phyloP scores from a whole-genome alignment of 345 rosid genomes.

The Angophora floribunda region DNA sequence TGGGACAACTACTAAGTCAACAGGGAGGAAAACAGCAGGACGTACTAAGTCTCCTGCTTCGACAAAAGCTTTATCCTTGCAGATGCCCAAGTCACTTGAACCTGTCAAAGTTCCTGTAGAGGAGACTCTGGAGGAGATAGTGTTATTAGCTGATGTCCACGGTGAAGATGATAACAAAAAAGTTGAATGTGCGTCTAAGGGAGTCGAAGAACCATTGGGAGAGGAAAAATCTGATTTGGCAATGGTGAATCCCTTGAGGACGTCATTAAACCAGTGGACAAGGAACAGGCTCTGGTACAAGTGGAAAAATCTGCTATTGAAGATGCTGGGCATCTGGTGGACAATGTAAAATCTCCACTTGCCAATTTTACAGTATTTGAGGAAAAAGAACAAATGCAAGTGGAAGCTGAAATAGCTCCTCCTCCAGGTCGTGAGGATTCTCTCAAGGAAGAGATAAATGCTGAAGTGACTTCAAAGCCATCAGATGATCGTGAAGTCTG shows the following conservation, averaged over 20 bases:
- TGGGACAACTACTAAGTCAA: conserved; percentile 4
- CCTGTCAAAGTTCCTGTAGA: conserved; percentile 2
- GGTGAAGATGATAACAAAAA: neutral
- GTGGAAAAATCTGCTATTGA: conserved; percentile 1
- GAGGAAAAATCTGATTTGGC: neutral
- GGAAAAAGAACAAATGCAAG: neutral
- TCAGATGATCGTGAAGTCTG: neutral
- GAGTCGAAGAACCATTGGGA: neutral
- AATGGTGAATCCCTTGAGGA: neutral
- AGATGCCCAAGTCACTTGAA: conserved; percentile 3
- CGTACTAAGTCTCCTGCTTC: conserved; percentile 10
- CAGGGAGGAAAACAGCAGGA: conserved; percentile 15
- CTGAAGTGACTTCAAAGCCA: neutral
- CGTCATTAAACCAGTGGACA: neutral
- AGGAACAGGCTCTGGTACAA: neutral
- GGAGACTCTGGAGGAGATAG: neutral
- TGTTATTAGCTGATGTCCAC: neutral
- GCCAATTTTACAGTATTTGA: conserved; percentile 4
- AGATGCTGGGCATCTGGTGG: neutral
- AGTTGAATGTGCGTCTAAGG: neutral
- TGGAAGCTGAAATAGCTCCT: neutral
- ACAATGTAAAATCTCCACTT: neutral
- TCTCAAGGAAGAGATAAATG: neutral
- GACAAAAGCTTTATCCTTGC: conserved; percentile 1
- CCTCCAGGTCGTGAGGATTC: neutral